These are phyloP conservation scores for Colletotrichum lindemuthianum DNA, from an alignment of 2,329 filamentous ascomycete species.

Conservation along the genomic window DNA sequence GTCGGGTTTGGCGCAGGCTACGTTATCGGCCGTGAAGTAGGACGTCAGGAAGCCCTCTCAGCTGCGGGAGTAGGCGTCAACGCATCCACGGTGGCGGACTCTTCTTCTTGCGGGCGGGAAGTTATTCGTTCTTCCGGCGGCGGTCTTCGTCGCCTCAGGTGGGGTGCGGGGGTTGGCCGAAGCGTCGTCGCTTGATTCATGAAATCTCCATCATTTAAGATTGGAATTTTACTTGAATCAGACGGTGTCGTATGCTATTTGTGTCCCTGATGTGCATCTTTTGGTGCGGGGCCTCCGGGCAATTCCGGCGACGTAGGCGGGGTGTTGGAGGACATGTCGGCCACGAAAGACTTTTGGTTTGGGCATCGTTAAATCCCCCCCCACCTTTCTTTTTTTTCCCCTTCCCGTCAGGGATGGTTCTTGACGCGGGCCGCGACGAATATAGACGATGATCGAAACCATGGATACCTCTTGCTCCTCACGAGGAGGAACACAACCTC, in stretches of 20 bases:
- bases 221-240: conserved; percentile 21
- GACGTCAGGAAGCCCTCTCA: conserved; percentile 66
- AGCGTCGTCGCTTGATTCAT: conserved; percentile 57
- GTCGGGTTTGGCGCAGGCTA: conserved; percentile 77
- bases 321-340: background rate
- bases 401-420: conserved; percentile 9
- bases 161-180: conserved; percentile 60
- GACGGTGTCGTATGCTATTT: conserved; percentile 32
- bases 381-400: conserved; percentile 9
- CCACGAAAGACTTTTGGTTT: background rate
- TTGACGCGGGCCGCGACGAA: conserved; percentile 22
- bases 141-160: conserved; percentile 63
- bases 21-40: conserved; percentile 73
- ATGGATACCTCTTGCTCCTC: conserved; percentile 31
- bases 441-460: conserved; percentile 25
- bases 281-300: background rate
- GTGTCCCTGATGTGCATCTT: conserved; percentile 1
- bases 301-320: conserved; percentile 15
- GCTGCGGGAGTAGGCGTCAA: conserved; percentile 55
- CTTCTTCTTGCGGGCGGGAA: conserved; percentile 62
- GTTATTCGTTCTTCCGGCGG: conserved; percentile 62
- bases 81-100: conserved; percentile 52
- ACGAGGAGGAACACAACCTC: too few relatives aligned
- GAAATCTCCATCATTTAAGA: conserved; percentile 14
- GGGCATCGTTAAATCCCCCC: background rate